Base-by-base conservation (phyloP, 352 stramenopile species). In the Globisporangium echinulatum region DNA sequence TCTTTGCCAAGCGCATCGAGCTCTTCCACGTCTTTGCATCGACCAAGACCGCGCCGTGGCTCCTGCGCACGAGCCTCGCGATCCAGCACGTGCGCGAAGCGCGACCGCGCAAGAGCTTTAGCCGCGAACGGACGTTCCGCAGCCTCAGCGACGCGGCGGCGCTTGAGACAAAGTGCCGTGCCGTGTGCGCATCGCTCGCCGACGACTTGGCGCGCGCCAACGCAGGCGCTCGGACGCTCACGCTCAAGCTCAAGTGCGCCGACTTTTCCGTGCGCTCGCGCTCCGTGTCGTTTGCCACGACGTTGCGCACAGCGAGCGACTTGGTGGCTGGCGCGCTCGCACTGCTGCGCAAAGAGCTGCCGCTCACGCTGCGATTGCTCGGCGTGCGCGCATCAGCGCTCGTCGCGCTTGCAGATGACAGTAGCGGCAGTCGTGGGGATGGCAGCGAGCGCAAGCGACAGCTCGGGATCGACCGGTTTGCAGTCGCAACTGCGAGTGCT, bases 61-160 rank as follows among this genome's bases (percentile, higher is more conserved):
- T 91, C 50, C 58, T 93, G 51, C 74, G 85, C n/a, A 88, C 77
- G 13, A 81, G 73, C 4, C 68, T 96, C 54, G 85, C 88, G 7
- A 70, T 92, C 13, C 67, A 80, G 54, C 59, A 73, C 5, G 36
- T 52, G 11, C 84, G 71, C 44, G 68, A 84, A 17, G 67, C 74
- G 9, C 67, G 77, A 40, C 81, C 83, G n/a, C 82, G 79, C 49
- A 94, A 92, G 61, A 89, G 82, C 61, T 89, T 78, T 50, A 92
- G 85, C 55, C 71, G 85, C 9, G 85, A 94, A 52, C 77, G 74
- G 42, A 94, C 85, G 40, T 94, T 94, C 47, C 50, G 59, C 37
- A 73, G 59, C 9, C 39, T 83, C 49, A 78, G 67, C 48, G 74
- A 83, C 50, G 64, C 70, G 0, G 56, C 59, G 0, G 58, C 66